These are phyloP conservation scores for Penicillium parvum DNA, from an alignment of 495 filamentous ascomycete genomes.

Conservation along the genomic window DNA sequence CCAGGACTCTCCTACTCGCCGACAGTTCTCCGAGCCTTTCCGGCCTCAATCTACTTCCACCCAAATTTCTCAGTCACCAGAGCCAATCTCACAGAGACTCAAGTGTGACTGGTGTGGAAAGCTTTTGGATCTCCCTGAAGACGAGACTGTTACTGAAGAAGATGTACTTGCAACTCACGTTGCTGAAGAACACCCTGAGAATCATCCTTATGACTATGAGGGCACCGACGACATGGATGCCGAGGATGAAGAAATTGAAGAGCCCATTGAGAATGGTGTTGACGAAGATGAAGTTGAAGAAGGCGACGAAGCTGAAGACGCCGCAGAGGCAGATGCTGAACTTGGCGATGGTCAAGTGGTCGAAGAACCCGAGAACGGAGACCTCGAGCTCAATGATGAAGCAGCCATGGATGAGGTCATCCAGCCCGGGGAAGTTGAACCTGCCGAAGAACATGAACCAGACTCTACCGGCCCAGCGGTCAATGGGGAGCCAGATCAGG, in stretches of 20 bases:
- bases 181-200: conserved; percentile 30
- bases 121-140: conserved; percentile 26
- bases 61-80: conserved; percentile 35
- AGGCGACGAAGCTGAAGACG: conserved; percentile 20
- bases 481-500: conserved; percentile 7
- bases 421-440: conserved; percentile 11
- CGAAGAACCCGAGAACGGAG: conserved; percentile 6
- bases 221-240: conserved; percentile 13
- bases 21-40: conserved; percentile 43
- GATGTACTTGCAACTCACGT: conserved; percentile 32
- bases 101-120: conserved; percentile 41
- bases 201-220: conserved; percentile 23
- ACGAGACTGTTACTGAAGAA: conserved; percentile 22
- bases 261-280: conserved; percentile 7
- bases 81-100: conserved; percentile 19
- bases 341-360: conserved; percentile 4
- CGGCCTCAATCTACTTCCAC: conserved; percentile 35
- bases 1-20: conserved; percentile 41
- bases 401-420: conserved; percentile 6
- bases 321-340: conserved; percentile 17
- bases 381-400: conserved; percentile 10
- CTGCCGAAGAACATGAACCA: conserved; percentile 6
- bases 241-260: conserved; percentile 1
- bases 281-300: conserved; percentile 14
- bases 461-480: conserved; percentile 6